These are phyloP conservation scores for Stereocaulon alpinum DNA, from an alignment of 495 filamentous ascomycete genomes.

Conservation along the genomic window DNA sequence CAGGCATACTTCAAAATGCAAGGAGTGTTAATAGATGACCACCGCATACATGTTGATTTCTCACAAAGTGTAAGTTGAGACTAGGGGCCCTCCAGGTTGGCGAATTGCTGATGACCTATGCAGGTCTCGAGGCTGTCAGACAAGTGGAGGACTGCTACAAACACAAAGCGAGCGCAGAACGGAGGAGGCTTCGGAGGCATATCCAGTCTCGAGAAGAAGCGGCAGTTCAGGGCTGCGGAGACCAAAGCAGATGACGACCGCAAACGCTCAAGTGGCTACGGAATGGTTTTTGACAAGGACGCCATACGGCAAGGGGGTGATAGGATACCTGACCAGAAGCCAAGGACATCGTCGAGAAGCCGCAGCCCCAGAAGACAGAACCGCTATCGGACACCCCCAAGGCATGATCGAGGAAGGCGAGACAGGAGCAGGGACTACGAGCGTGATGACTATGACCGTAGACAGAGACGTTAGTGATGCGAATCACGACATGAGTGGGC, in stretches of 20 bases:
- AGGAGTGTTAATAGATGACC: slow-evolving; percentile 89
- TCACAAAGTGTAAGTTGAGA: slow-evolving; percentile 70
- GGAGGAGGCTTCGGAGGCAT: slow-evolving; percentile 87
- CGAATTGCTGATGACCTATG: neutral
- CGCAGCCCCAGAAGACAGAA: slow-evolving; percentile 38
- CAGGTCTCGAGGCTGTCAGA: slow-evolving; percentile 78
- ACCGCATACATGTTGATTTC: slow-evolving; percentile 97
- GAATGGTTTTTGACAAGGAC: slow-evolving; percentile 76
- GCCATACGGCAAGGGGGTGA: slow-evolving; percentile 37
- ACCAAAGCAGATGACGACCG: slow-evolving; percentile 31
- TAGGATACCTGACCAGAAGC: slow-evolving; percentile 13
- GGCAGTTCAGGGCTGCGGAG: slow-evolving; percentile 76
- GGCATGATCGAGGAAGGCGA: slow-evolving; percentile 17
- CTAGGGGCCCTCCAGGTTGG: neutral
- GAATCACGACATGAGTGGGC: neutral
- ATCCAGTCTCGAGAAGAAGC: slow-evolving; percentile 72
- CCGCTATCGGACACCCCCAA: slow-evolving; percentile 8
- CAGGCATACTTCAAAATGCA: slow-evolving; percentile 99
- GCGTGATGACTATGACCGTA: slow-evolving; percentile 23
- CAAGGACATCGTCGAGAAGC: slow-evolving; percentile 37
- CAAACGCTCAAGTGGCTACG: slow-evolving; percentile 44
- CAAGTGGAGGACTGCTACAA: slow-evolving; percentile 80
- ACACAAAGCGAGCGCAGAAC: slow-evolving; percentile 60
- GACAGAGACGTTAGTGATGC: slow-evolving; percentile 14
- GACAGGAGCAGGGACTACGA: slow-evolving; percentile 15